Base-by-base conservation (phyloP, 192 early-diverging fungal species). In the Backusella westeae region DNA sequence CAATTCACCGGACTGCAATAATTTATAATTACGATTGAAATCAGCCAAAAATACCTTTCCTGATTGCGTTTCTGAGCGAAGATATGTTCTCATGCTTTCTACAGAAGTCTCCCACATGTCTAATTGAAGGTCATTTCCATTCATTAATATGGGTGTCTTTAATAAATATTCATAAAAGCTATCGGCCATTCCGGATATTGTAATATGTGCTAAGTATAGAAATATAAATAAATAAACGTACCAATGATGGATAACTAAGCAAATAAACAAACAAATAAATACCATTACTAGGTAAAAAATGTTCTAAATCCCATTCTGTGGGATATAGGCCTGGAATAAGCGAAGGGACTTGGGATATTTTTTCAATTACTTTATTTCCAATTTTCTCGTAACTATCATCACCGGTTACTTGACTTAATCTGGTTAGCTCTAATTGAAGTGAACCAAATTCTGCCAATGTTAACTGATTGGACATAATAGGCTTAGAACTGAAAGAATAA, bases 401-500 rank as follows among this genome's bases (percentile, higher is more conserved):
- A 1, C 90, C 89, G 8, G 93, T 94, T 8, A 96, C 82, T 76
- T 93, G 85, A 15, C 90, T 90, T 12, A 97, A 85, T 71, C 93
- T 91, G 76, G 88, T 87, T 72, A 93, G 91, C 80, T 97, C 95
- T 52, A 97, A 83, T 74, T 94, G 91, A 66, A 96, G 81, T 1
- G 93, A 89, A 32, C 94, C 95, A 67, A 90, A 77, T 74, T 94
- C 91, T 21, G 93, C 90, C 38, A 94, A 23, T 52, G 34, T 59
- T 4, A 77, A 6, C 32, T 10, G 32, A 12, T 56, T 71, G 6
- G 52, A 29, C 34, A 34, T 38, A 26, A 69, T 56, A 49, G 78
- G 73, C 1, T 69, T 44, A 26, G 73, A 69, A 67, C 74, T 79
- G 32, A 75, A 73, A 59, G 7, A 1, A 68, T 36, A n/a, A 68